Evolutionary conservation across 2,329 filamentous ascomycete genomes (phyloP).

Genomic region (Magnaporthiopsis incrustans): DNA sequence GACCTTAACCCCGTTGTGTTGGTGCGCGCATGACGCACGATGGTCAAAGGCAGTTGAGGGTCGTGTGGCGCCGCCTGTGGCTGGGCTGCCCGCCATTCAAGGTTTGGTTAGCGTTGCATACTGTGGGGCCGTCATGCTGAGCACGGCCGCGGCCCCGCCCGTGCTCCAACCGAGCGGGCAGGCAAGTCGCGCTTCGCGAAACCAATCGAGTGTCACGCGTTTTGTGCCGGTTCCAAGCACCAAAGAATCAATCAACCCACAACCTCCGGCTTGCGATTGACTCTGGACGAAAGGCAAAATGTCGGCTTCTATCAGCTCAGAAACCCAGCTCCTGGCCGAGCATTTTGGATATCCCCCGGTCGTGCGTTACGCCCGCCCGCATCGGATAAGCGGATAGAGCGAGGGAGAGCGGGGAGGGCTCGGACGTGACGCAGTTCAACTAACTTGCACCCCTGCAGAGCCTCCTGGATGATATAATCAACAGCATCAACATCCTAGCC

Average conservation of each 20-base stretch:
- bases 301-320: conserved; percentile 26
- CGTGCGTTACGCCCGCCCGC: conserved; percentile 43
- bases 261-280: neutral
- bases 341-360: conserved; percentile 92
- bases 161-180: too few relatives aligned
- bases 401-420: neutral
- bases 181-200: neutral
- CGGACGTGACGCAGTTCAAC: neutral
- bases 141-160: too few relatives aligned
- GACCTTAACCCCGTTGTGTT: neutral
- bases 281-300: conserved; percentile 14
- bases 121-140: too few relatives aligned
- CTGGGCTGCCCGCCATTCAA: neutral
- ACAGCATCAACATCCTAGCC: conserved; percentile 87
- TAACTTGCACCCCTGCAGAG: conserved; percentile 49
- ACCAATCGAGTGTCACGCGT: neutral
- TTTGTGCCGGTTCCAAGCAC: neutral
- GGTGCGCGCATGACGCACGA: neutral
- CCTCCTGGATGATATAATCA: conserved; percentile 96
- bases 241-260: neutral
- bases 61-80: neutral
- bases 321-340: conserved; percentile 75
- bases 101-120: neutral
- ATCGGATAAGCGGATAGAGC: neutral
- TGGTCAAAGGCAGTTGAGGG: neutral